Evolutionary conservation across 106 monocot genomes (phyloP), one percentile per base, ranked within the genome.

Genomic region (Dendrobium chrysotoxum): DNA sequence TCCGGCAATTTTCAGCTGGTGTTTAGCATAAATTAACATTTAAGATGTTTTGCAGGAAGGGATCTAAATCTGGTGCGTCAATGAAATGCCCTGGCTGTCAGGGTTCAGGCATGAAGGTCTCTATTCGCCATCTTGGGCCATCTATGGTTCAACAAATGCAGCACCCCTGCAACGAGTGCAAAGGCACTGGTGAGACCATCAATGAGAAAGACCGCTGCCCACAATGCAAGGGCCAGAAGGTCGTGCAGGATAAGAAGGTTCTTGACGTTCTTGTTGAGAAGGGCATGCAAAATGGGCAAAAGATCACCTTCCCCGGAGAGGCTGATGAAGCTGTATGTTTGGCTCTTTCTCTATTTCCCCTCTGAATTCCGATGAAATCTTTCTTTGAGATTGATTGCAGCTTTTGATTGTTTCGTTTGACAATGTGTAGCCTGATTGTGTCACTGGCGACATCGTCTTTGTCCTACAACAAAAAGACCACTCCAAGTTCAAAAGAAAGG

Each of bases 71-170:
- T 44, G 95, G 95, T 18, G 92, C 92, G 42, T 92, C 95, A 21
- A 84, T 84, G 84, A 89, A 78, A 66, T 95, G 95, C 53, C 4
- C 85, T 2, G 88, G 87, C 47, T 95, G 95, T 28, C 90, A 95
- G 78, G 95, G 95, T 6, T 83, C 92, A 7, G 95, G 95, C 42
- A 88, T 95, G 86, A 95, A 92, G 86, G 92, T 95, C 4, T 81
- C 92, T 1, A 88, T 95, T 45, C 86, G 92, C 2, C 92, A 95
- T 23, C 57, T 95, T 23, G 95, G 92, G 0, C 95, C 95, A 21
- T 80, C 81, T 4, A 95, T 95, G 95, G 90, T 95, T 65, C 95
- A 95, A 57, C 95, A 95, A 53, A 92, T 95, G 95, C 95, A 95
- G 77, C 92, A 95, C 28, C 90, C 92, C 40, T 95, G 95, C 88